Base-by-base conservation (phyloP, 164 flowering plant species). In the Chloranthus sessilifolius region DNA sequence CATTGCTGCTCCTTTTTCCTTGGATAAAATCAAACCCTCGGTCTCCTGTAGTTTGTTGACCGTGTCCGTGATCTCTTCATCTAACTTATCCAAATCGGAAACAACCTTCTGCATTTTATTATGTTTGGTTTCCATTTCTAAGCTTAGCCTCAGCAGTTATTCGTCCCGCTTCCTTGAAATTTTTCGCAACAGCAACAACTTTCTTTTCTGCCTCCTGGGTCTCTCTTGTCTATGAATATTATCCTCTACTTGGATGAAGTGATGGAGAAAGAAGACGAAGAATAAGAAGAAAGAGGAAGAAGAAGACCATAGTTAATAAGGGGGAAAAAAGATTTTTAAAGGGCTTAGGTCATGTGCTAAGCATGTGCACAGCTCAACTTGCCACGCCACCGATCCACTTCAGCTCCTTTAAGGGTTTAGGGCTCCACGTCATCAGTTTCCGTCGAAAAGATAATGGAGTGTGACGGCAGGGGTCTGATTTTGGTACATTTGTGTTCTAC, bases 101-200 rank as follows among this genome's bases (percentile, higher is more conserved):
- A 16, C 31, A 40, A 74, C 71, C 35, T 59, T 61, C 22, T 74
- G 79, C 66, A 73, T 53, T 52, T 70, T 78, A 10, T 24, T 53
- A 63, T 70, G 76, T 19, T 73, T 24, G 31, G 45, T 64, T 62
- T 86, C 95, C 61, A 66, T 81, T 51, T 83, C 91, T 52, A 65
- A 38, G 26, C 29, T 65, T 47, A 2, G 77, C 78, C 53, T 86
- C 91, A 10, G 84, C 74, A 38, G 95, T 79, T 63, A 86, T 53
- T 50, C 90, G 63, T 36, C 84, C 90, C 47, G 95, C 95, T 73
- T 86, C 95, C 69, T 79, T 86, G 60, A 86, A 86, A 64, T 86
- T 86, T 62, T 90, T 77, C 39, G 88, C 77, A 55, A 84, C 51
- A 47, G 95, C 83, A 48, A 88, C 88, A 47, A 83, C 88, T 68